Conservation (phyloP, 306 rosid genomes). For the Prinsepia uniflora region DNA sequence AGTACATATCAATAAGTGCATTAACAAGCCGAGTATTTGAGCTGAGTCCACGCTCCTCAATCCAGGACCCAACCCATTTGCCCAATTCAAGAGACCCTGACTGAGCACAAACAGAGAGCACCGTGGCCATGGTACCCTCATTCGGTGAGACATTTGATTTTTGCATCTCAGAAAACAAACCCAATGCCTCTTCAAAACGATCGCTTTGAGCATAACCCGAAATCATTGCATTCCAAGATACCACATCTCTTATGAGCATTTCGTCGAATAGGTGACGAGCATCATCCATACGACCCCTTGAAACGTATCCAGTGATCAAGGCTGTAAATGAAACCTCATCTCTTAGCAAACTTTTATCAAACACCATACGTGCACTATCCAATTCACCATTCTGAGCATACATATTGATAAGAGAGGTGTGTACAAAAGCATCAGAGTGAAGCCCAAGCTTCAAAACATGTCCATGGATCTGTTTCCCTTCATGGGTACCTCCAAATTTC, state of each 20-base stretch:
- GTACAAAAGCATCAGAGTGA: constrained; percentile 45
- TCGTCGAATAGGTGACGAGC: constrained; percentile 59
- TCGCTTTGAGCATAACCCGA: constrained; percentile 59
- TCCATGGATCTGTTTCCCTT: constrained; percentile 65
- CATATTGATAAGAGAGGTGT: constrained; percentile 60
- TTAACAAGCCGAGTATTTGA: constrained; percentile 52
- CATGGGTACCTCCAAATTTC: constrained; percentile 36
- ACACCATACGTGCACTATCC: constrained; percentile 48
- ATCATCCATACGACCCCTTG: constrained; percentile 48
- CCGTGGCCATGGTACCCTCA: constrained; percentile 54
- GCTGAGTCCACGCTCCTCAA: constrained; percentile 42
- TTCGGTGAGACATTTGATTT: constrained; percentile 37
- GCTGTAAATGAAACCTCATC: constrained; percentile 77
- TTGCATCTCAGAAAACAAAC: constrained; percentile 53
- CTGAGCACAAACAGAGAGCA: constrained; percentile 74
- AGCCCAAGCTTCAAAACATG: constrained; percentile 57
- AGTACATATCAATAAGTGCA: constrained; percentile 72
- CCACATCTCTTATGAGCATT: constrained; percentile 57
- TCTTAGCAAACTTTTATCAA: constrained; percentile 51
- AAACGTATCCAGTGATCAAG: constrained; percentile 53
- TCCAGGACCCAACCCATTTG: constrained; percentile 54
- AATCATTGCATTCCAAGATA: constrained; percentile 89
- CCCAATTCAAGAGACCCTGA: constrained; percentile 50
- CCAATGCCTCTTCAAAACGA: constrained; percentile 53
- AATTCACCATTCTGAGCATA: constrained; percentile 52